phyloP scores from a whole-genome alignment of 73 alveolate genomes.

The Tetrahymena borealis region DNA sequence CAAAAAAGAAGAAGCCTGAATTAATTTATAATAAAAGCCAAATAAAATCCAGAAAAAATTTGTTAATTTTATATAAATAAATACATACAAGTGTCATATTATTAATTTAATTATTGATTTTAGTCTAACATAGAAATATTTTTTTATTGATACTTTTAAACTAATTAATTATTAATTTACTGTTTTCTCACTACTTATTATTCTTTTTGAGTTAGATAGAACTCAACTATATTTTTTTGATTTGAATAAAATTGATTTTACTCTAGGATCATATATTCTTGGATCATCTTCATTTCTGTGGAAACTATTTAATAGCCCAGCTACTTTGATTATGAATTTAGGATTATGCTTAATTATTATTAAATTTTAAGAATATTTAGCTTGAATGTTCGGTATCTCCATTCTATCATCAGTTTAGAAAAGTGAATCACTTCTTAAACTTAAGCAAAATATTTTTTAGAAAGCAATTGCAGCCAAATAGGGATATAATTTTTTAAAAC shows the following conservation, averaged over 20 bases:
- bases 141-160: no score
- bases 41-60: no score
- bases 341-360: background rate
- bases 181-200: no score
- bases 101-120: no score
- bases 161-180: no score
- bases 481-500: background rate
- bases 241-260: background rate
- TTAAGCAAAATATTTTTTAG: background rate
- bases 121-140: no score
- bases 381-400: background rate
- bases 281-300: background rate
- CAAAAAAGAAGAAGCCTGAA: no score
- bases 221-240: background rate
- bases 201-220: no score
- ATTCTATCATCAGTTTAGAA: background rate
- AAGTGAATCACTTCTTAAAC: background rate
- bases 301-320: background rate
- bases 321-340: background rate
- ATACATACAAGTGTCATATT: no score
- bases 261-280: background rate
- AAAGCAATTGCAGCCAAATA: background rate
- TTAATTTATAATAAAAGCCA: no score
- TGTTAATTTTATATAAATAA: no score
- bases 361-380: background rate